A percentile compares a stretch with the other conserved stretches of the same genome.
phyloP scores from a whole-genome alignment of 2,329 filamentous ascomycete genomes.

The Fusarium sp. region DNA sequence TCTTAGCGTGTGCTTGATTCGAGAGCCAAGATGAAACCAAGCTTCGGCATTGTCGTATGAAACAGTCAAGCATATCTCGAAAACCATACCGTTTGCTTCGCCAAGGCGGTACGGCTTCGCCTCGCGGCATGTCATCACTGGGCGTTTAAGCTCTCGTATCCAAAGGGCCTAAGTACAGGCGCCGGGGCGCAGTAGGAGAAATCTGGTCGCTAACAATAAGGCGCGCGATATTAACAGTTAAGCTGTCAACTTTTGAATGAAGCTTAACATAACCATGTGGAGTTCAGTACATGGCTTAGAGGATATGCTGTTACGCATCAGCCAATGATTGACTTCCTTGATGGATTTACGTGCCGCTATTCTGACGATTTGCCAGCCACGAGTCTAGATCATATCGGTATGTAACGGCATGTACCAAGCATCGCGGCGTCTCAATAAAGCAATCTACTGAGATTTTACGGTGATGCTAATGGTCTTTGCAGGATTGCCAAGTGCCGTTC shows the following conservation, averaged over 20 bases:
- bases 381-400: conserved; percentile 4
- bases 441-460: not conserved
- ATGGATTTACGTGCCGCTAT: not conserved
- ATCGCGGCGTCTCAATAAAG: not conserved
- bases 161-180: conserved; percentile 1
- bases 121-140: not conserved
- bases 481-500: conserved; percentile 33
- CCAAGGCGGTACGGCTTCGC: conserved; percentile 14
- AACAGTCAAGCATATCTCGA: not conserved
- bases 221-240: not conserved
- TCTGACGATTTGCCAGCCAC: conserved; percentile 1
- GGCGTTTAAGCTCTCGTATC: conserved; percentile 2
- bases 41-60: not conserved
- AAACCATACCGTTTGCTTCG: not conserved
- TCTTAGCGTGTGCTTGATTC: not conserved
- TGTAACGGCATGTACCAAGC: not conserved
- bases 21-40: conserved; percentile 1
- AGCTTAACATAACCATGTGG: not conserved
- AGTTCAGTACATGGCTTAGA: not conserved
- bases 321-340: not conserved
- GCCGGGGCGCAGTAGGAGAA: not conserved
- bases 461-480: conserved; percentile 18
- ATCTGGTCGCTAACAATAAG: not conserved
- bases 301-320: not conserved
- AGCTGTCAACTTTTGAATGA: not conserved